Evolutionary conservation across 2,329 filamentous ascomycete species (phyloP), one percentile per base, ranked within the genome.

Genomic region (Rhynchosporium graminicola): DNA sequence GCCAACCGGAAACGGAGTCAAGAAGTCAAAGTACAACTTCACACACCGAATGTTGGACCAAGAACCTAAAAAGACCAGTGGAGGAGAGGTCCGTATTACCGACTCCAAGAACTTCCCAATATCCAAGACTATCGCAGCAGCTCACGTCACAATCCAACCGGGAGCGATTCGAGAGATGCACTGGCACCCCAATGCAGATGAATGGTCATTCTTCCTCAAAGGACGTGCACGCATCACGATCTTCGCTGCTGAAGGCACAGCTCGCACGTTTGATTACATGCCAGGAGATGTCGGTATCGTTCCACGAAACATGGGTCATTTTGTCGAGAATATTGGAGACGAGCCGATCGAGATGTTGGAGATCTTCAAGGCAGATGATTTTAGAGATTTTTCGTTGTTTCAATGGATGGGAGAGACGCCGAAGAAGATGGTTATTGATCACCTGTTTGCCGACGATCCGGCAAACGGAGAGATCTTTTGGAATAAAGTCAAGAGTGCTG

Each of bases 161-260:
- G 65, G 67, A 5, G 65, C 64, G 9, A 62, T 68, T 13, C 61
- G 67, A n/a, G 67, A 69, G 62, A 91, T 92, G 83, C 90, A 92
- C 78, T 92, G 89, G 90, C 90, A 93, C 71, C 88, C 89, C 0
- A 87, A 85, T 57, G 88, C 88, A 9, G 89, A 92, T 71, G 89
- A 92, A 74, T 92, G 89, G 89, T 89, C 86, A 7, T 92, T 90
- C 76, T 91, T 92, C 79, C 84, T 92, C 74, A 77, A 77, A 38
- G 90, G 90, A 0, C 84, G 86, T 38, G 90, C 88, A 0, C 83
- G 90, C 36, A 83, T 91, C 15, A 92, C 89, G 8, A 83, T 93
- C 67, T 92, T 92, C 71, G 87, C 83, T 0, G 82, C 88, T 3
- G 83, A 89, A 70, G 84, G 86, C 29, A 85, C 79, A 15, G 89